Evolutionary conservation across 768 basidiomycete species (phyloP).

Genomic region (Lanmaoa rubissima): DNA sequence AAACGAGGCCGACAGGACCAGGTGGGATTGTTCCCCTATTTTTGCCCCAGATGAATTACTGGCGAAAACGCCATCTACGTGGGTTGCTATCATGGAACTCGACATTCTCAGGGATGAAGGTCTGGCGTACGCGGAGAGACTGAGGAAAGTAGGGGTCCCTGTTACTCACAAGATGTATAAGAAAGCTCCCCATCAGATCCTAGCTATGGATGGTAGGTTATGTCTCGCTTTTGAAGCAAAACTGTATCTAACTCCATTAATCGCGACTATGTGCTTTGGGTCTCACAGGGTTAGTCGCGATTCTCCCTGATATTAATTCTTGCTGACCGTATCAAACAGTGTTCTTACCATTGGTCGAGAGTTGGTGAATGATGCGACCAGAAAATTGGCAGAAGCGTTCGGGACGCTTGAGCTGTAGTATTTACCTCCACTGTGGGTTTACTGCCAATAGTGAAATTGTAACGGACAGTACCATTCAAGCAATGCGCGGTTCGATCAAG

Average conservation of each 20-base stretch:
- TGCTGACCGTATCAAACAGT: conserved; percentile 26
- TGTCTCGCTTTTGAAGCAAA: not conserved
- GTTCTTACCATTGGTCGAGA: conserved; percentile 37
- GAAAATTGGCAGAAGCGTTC: conserved; percentile 35
- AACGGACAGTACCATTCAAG: not conserved
- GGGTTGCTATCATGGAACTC: conserved; percentile 65
- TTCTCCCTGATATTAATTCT: not conserved
- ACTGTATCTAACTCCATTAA: not conserved
- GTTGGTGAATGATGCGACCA: conserved; percentile 38
- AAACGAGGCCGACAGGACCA: conserved; percentile 52
- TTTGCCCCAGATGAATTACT: conserved; percentile 62
- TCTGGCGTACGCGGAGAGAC: conserved; percentile 57
- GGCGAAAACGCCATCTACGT: conserved; percentile 52
- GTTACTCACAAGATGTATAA: conserved; percentile 58
- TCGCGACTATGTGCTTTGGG: not conserved
- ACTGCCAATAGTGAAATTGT: not conserved
- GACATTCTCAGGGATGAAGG: conserved; percentile 74
- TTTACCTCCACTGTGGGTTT: not conserved
- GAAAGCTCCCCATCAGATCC: conserved; percentile 66
- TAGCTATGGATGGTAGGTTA: conserved; percentile 69
- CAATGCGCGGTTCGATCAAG: not conserved
- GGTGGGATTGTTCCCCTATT: conserved; percentile 72
- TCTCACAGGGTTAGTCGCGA: conserved; percentile 22
- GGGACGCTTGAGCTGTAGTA: conserved; percentile 13
- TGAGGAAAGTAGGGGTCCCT: conserved; percentile 51